A percentile compares a stretch with the other conserved stretches of the same genome.
phyloP scores from a whole-genome alignment of 2,329 filamentous ascomycete species.

The Phyllosticta paracitricarpa region DNA sequence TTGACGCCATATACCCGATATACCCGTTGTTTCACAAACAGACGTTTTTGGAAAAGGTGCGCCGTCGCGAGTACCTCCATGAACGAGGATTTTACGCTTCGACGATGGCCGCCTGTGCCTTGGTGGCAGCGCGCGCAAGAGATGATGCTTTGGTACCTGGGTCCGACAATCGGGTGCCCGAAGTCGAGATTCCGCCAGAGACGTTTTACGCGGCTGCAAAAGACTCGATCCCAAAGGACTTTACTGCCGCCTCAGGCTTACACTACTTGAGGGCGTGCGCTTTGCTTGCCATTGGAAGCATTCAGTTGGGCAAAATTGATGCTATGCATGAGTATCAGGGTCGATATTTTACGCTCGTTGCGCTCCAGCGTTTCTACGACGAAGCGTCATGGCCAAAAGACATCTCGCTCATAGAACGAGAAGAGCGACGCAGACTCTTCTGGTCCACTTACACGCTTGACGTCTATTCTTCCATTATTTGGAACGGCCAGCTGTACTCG shows the following conservation, averaged over 20 bases:
- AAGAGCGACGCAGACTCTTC: constrained; percentile 41
- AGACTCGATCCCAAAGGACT: constrained; percentile 30
- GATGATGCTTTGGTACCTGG: constrained; percentile 38
- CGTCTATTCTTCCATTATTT: constrained; percentile 45
- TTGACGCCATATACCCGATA: constrained; percentile 45
- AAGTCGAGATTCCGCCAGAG: constrained; percentile 27
- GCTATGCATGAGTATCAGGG: constrained; percentile 44
- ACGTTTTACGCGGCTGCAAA: constrained; percentile 36
- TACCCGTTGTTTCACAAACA: constrained; percentile 43
- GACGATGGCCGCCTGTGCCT: constrained; percentile 43
- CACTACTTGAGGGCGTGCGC: constrained; percentile 38
- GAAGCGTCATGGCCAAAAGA: constrained; percentile 43
- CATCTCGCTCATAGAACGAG: constrained; percentile 36
- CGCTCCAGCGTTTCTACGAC: constrained; percentile 43
- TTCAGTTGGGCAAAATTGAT: constrained; percentile 42
- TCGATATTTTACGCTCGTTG: constrained; percentile 40
- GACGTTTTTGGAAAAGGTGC: constrained; percentile 33
- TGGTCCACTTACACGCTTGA: constrained; percentile 51
- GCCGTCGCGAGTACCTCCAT: constrained; percentile 33
- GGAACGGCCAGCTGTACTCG: constrained; percentile 37
- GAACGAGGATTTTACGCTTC: constrained; percentile 38
- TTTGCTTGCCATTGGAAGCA: constrained; percentile 40
- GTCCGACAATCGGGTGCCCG: constrained; percentile 23
- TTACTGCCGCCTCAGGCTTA: constrained; percentile 25
- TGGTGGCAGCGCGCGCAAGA: constrained; percentile 39